Evolutionary conservation across 2,329 filamentous ascomycete species (phyloP), one percentile per base, ranked within the genome.

Genomic region (Claviceps sp.): DNA sequence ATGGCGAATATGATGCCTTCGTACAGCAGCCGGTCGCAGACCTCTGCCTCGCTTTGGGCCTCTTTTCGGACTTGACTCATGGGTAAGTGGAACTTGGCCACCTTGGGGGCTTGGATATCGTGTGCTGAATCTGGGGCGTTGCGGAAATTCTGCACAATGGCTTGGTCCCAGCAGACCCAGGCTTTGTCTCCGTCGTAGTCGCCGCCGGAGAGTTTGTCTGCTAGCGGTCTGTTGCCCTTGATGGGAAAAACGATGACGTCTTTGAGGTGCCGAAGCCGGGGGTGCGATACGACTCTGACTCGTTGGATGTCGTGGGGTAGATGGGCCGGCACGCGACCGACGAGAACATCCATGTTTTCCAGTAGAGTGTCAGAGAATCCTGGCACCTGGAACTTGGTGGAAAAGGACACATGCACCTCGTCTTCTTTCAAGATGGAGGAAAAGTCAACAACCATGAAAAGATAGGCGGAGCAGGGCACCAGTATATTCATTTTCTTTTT

Each of bases 131-230:
- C 56, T 0, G 60, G n/a, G 0, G 79, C 78, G 53, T 86, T 89
- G 4, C 60, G 57, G 57, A 91, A 91, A n/a, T 80, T 79, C 5
- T 70, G 58, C 0, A 87, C 84, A 3, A 93, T 74, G 0, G 68
- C 65, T 0, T 72, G 68, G 30, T 90, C 85, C 84, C 84, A 91
- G 59, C 84, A 88, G 0, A 88, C 67, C 85, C 85, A 90, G 4
- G 85, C 79, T n/a, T 70, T 75, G 55, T 93, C 87, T 0, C 87
- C 87, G 57, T 91, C 87, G 55, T 89, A 91, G 60, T 91, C 87
- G 0, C 87, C 87, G 0, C 87, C 87, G 1, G 85, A 87, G 0
- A 91, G 70, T 59, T 83, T 82, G 8, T 80, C 77, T 0, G 86
- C 87, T 0, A 89, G 72, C 0, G 86, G 78, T 0, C 67, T 69